Conservation (phyloP, 352 stramenopile species). For the Phytophthora syringae region DNA sequence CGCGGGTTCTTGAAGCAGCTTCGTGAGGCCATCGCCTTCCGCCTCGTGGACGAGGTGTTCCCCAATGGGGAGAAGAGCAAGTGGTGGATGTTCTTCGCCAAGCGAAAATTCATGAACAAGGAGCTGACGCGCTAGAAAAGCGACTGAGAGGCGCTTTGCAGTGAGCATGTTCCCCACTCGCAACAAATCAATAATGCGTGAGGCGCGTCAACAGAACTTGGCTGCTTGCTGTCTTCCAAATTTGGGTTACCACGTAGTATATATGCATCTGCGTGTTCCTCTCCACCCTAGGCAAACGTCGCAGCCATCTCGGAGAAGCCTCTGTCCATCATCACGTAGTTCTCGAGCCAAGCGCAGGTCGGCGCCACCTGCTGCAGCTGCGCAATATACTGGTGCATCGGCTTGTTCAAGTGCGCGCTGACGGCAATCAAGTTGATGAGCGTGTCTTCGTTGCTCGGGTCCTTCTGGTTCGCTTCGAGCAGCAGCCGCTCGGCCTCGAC, state of each 20-base stretch:
- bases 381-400: constrained; percentile 73
- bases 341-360: constrained; percentile 72
- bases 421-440: constrained; percentile 95
- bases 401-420: constrained; percentile 91
- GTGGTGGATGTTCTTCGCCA: constrained; percentile 95
- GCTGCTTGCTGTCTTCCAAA: constrained; percentile 20
- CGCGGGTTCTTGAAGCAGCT: constrained; percentile 93
- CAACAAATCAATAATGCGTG: constrained; percentile 34
- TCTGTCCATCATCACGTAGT: constrained; percentile 70
- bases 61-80: constrained; percentile 90
- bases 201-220: background rate
- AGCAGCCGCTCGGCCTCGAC: constrained; percentile 90
- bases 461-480: constrained; percentile 88
- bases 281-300: constrained; percentile 58
- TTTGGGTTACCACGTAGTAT: constrained; percentile 26
- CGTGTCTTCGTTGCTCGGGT: constrained; percentile 90
- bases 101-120: constrained; percentile 96
- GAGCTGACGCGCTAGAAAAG: constrained; percentile 68
- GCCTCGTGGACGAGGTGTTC: constrained; percentile 87
- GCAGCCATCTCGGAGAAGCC: constrained; percentile 74
- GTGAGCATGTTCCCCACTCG: constrained; percentile 1
- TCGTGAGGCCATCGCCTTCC: constrained; percentile 80
- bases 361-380: constrained; percentile 85
- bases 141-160: background rate
- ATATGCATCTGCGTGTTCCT: constrained; percentile 21